A percentile compares a stretch with the other conserved stretches of the same genome.
These are phyloP conservation scores for Citrullus amarus DNA, from an alignment of 306 rosid genomes.

Conservation along the genomic window DNA sequence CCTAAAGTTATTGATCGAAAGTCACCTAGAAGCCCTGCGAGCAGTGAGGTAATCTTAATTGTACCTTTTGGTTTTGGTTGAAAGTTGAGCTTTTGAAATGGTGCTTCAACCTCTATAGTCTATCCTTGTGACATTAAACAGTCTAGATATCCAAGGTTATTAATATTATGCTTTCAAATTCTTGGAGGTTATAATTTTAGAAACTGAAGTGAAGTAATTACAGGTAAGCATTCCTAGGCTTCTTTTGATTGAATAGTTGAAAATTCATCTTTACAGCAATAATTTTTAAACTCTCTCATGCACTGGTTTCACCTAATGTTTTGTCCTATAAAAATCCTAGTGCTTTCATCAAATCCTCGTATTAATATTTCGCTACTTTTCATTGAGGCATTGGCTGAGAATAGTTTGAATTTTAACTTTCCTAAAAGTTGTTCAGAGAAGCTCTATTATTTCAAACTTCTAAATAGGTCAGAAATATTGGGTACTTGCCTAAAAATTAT, in stretches of 20 bases:
- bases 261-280: background rate
- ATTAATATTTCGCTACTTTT: background rate
- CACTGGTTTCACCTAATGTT: background rate
- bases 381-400: background rate
- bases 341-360: background rate
- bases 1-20: conserved; percentile 62
- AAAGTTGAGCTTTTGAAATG: conserved; percentile 7
- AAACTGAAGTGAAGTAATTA: background rate
- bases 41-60: conserved; percentile 52
- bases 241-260: background rate
- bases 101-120: background rate
- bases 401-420: background rate
- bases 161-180: background rate
- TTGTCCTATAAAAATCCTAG: background rate
- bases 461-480: background rate
- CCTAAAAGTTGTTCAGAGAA: background rate
- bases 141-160: background rate
- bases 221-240: background rate
- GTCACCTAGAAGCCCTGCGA: conserved; percentile 75
- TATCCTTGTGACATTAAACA: background rate
- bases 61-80: background rate
- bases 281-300: background rate
- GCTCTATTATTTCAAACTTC: background rate
- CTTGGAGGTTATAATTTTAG: background rate
- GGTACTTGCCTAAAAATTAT: background rate